These are phyloP conservation scores for Davidsoniella australis DNA, from an alignment of 2,329 filamentous ascomycete genomes.

Conservation along the genomic window DNA sequence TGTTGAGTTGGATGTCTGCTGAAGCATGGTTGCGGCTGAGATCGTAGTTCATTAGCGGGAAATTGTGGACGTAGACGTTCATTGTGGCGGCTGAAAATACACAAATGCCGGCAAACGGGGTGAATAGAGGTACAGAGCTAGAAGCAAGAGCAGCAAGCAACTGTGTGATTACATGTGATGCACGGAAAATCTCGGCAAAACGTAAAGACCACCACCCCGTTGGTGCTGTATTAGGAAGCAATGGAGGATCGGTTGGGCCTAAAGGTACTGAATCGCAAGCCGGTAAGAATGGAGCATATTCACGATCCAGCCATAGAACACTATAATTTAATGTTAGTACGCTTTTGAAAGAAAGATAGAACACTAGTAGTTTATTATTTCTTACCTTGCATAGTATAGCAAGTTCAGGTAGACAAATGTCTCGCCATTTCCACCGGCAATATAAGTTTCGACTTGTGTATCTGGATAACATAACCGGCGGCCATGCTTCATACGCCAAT, in stretches of 20 bases:
- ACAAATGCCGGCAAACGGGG: conserved; percentile 29
- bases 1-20: not conserved
- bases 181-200: conserved; percentile 21
- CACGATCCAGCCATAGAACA: conserved; percentile 25
- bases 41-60: conserved; percentile 25
- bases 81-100: conserved; percentile 27
- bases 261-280: conserved; percentile 19
- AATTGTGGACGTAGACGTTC: conserved; percentile 24
- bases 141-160: not conserved
- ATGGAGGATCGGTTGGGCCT: conserved; percentile 25
- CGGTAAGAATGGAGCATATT: conserved; percentile 28
- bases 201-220: conserved; percentile 25
- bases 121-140: conserved; percentile 16
- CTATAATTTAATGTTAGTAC: conserved; percentile 15
- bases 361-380: not conserved
- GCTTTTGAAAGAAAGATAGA: not conserved
- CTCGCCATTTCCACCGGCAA: conserved; percentile 24
- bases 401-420: conserved; percentile 27
- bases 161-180: conserved; percentile 12
- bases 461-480: conserved; percentile 22
- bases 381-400: conserved; percentile 26
- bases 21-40: conserved; percentile 14
- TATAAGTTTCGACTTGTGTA: conserved; percentile 23
- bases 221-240: conserved; percentile 22
- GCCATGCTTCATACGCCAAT: conserved; percentile 22